Base-by-base conservation (phyloP, 148 eudicot species). In the Camellia sinensis region DNA sequence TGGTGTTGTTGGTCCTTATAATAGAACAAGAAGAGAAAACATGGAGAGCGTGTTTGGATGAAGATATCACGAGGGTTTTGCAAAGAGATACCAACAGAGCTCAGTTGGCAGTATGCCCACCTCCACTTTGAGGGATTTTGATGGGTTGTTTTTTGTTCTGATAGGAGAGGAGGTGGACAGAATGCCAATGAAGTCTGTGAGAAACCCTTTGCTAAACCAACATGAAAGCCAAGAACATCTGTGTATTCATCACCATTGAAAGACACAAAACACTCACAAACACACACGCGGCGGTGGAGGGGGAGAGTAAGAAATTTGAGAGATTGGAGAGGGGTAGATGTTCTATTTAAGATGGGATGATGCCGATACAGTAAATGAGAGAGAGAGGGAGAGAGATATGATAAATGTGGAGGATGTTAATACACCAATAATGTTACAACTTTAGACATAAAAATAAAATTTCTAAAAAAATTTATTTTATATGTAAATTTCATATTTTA, bases 101-200 rank as follows among this genome's bases (percentile, higher is more conserved):
- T 89, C 97, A 43, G 88, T 94, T 94, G 98, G 90, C 98, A 94
- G 94, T 88, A 92, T 94, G 92, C 86, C 98, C 98, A 94, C 98
- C 98, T 94, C 98, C 95, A 77, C 46, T 2, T 7, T 29, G 18
- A 6, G 15, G 1, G 6, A 6, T 21, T 4, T 46, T 11, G 1
- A 45, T 17, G 68, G 37, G 8, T 61, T 57, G 17, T 57, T 10
- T 69, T 53, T 29, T 29, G 37, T 29, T 78, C 8, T 1, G 6
- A 6, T 61, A 17, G 5, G 98, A 94, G 98, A 17, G 5, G 98
- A 94, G 98, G 97, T 94, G 98, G 98, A 94, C 98, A 94, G 98
- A 94, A 94, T 94, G 98, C 98, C 98, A 94, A 94, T 18, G 85
- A 90, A 85, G 88, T 91, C 91, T 94, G 92, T 85, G 64, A 82